Base-by-base conservation (phyloP, 176 grass and related monocot species). In the Thalia dealbata region DNA sequence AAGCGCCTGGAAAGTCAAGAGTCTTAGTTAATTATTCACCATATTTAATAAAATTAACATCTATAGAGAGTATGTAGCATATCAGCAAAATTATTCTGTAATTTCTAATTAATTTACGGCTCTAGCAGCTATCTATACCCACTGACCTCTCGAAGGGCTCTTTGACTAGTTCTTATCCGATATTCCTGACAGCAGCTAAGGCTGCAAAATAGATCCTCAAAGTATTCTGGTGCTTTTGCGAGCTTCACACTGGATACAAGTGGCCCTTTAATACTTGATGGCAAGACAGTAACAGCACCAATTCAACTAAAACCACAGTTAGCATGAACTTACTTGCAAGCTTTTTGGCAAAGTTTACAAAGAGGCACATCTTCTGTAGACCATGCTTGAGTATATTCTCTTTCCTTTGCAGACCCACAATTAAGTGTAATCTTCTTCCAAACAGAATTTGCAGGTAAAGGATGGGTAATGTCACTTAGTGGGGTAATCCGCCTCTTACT, bases 211-310 rank as follows among this genome's bases (percentile, higher is more conserved):
- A 96, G 76, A 71, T 96, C 92, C 77, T 96, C 92, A 77, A 96
- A 96, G 83, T 96, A 96, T 84, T 96, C 89, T 73, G 92, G 93
- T 63, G 82, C 76, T 82, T 96, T 96, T 54, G 93, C 86, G 58
- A 92, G 85, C 70, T 80, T 90, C 63, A 84, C 89, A 69, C 93
- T 96, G 81, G 65, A 70, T 45, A 27, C 68, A 71, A 79, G 43
- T 50, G 55, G 52, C 51, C 24, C 38, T 29, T 78, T 29, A 56
- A 46, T 32, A 50, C 46, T 5, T n/a, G n/a, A n/a, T n/a, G n/a
- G n/a, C n/a, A n/a, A 27, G 6, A 61, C 45, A 10, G 14, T 43
- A 29, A 44, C 43, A 28, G 64, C 15, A 59, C n/a, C 21, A 67
- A 76, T 65, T 70, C 24, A 30, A 59, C 19, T 8, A 75, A 70